Percentiles rank a stretch among this genome's conserved stretches.
phyloP scores from a whole-genome alignment of 441 rosid genomes.

The Monsonia emarginata region DNA sequence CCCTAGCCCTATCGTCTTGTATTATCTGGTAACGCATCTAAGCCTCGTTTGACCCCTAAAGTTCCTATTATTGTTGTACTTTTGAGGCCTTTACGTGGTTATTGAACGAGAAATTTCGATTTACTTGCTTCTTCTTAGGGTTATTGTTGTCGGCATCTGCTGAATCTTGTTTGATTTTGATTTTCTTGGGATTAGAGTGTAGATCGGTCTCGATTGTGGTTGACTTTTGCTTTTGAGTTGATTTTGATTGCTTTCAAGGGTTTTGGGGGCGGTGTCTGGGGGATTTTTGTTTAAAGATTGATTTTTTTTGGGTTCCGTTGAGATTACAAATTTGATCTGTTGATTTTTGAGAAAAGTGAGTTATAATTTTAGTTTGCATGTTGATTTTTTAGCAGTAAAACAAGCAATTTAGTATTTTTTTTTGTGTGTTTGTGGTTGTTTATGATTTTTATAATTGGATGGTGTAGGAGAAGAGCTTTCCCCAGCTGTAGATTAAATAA shows the following conservation, averaged over 20 bases:
- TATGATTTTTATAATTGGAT: slow-evolving; percentile 16
- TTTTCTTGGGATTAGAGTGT: neutral
- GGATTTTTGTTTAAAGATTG: neutral
- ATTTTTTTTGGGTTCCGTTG: neutral
- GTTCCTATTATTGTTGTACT: slow-evolving; percentile 5
- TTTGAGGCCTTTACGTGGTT: slow-evolving; percentile 8
- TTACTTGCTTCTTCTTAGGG: neutral
- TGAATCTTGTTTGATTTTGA: neutral
- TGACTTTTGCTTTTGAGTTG: neutral
- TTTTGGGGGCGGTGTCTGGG: neutral
- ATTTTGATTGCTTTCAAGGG: neutral
- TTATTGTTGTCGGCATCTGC: neutral
- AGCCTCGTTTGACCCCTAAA: neutral
- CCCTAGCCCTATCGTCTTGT: slow-evolving; percentile 5
- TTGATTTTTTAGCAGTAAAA: neutral
- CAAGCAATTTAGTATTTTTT: neutral
- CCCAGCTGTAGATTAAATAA: slow-evolving; percentile 33
- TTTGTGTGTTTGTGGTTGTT: slow-evolving; percentile 13
- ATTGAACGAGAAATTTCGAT: neutral
- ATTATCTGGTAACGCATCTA: neutral
- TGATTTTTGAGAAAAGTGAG: neutral
- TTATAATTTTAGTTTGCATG: neutral
- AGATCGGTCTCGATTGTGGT: neutral
- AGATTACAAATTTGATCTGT: neutral
- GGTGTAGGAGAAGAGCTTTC: slow-evolving; percentile 37